Conservation (phyloP, 208 protist genomes). For the Leishmania tropica region DNA sequence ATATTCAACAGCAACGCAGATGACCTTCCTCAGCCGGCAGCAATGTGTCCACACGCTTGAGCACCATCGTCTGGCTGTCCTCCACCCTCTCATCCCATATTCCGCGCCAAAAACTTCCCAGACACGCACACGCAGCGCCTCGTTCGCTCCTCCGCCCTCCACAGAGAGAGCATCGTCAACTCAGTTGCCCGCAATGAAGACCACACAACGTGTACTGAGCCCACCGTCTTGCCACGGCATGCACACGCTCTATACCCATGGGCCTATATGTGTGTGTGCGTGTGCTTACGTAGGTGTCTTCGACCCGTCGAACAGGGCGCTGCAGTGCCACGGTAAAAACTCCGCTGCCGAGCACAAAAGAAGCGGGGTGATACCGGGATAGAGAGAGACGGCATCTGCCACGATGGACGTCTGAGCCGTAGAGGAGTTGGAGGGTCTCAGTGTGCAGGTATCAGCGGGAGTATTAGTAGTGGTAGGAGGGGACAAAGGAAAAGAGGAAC, state of each 20-base stretch:
- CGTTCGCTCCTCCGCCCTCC: background rate
- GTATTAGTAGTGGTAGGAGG: background rate
- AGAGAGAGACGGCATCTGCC: background rate
- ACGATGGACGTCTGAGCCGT: background rate
- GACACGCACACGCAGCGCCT: background rate
- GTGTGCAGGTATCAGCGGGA: background rate
- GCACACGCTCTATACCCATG: background rate
- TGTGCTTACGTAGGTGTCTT: background rate
- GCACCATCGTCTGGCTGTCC: background rate
- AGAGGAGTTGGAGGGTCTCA: background rate
- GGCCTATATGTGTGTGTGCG: background rate
- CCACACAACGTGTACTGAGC: background rate
- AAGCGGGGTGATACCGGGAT: background rate
- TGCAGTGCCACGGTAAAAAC: too few species aligned
- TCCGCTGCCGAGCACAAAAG: background rate
- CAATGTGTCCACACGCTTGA: background rate
- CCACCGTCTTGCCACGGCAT: background rate
- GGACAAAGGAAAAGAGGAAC: background rate
- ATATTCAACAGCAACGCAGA: background rate
- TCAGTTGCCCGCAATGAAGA: background rate
- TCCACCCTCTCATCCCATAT: background rate
- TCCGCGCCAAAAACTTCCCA: background rate
- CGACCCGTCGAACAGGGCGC: too few species aligned
- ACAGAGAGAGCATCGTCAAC: background rate
- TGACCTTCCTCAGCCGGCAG: background rate